These are phyloP conservation scores for Ustilago nuda DNA, from an alignment of 1,284 basidiomycete species.

Conservation along the genomic window DNA sequence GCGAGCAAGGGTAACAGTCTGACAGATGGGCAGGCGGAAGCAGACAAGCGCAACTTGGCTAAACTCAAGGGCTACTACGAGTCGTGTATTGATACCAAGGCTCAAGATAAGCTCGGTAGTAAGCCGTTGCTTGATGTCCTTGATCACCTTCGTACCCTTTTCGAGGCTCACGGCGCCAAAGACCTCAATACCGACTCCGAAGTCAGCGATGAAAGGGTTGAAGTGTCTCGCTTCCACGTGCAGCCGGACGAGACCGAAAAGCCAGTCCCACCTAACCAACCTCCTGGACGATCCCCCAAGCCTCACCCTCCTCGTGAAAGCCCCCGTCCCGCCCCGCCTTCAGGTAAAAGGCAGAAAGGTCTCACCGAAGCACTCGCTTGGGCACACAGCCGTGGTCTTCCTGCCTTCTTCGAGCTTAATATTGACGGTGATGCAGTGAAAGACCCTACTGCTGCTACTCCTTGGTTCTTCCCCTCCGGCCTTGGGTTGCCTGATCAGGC, in stretches of 20 bases:
- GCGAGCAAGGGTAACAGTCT: constrained; percentile 8
- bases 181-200: constrained; percentile 70
- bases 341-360: constrained; percentile 71
- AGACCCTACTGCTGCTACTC: constrained; percentile 87
- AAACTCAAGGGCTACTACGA: constrained; percentile 85
- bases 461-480: constrained; percentile 85
- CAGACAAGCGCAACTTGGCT: constrained; percentile 78
- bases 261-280: constrained; percentile 54
- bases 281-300: constrained; percentile 53
- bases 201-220: constrained; percentile 72
- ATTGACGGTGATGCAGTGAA: constrained; percentile 89
- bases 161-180: constrained; percentile 27
- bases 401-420: constrained; percentile 80
- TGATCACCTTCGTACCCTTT: constrained; percentile 67
- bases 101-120: constrained; percentile 71
- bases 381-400: constrained; percentile 79
- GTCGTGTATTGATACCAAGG: constrained; percentile 82
- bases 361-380: constrained; percentile 84
- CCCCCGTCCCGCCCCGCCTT: constrained; percentile 51
- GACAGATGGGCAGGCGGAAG: constrained; percentile 40
- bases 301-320: constrained; percentile 52
- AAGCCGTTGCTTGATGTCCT: constrained; percentile 71
- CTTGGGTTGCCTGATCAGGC: constrained; percentile 93
- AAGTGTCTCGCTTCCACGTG: constrained; percentile 76
- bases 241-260: constrained; percentile 71